These are phyloP conservation scores for Arxiozyma bovina DNA, from an alignment of 1,139 yeast genomes.

Conservation along the genomic window DNA sequence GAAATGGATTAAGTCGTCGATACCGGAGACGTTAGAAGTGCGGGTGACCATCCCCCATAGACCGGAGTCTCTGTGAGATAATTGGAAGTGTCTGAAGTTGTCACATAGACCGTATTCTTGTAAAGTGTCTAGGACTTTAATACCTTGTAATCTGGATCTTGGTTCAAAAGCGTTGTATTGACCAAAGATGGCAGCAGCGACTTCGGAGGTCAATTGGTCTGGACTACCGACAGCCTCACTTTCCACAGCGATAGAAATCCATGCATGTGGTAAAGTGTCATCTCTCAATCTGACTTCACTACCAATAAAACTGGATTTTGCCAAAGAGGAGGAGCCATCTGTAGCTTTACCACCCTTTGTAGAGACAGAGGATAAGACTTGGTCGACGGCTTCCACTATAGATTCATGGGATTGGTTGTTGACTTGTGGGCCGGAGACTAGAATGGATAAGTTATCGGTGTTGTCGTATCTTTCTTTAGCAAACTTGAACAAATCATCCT, in stretches of 20 bases:
- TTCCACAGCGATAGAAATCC: constrained; percentile 62
- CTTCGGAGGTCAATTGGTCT: constrained; percentile 59
- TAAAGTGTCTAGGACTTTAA: constrained; percentile 71
- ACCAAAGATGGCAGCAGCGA: constrained; percentile 67
- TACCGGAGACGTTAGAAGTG: constrained; percentile 46
- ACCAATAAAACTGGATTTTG: constrained; percentile 59
- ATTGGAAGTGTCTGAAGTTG: constrained; percentile 60
- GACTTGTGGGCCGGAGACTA: constrained; percentile 31
- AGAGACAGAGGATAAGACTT: constrained; percentile 31
- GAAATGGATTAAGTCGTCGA: constrained; percentile 74
- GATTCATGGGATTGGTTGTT: constrained; percentile 48
- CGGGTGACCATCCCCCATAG: constrained; percentile 74
- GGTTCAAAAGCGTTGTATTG: constrained; percentile 47
- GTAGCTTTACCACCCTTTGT: constrained; percentile 44
- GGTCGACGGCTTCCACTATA: constrained; percentile 48
- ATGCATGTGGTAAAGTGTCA: constrained; percentile 74
- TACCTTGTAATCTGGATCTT: constrained; percentile 59
- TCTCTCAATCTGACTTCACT: constrained; percentile 83
- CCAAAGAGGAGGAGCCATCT: constrained; percentile 39
- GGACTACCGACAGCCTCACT: constrained; percentile 60
- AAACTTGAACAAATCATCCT: constrained; percentile 50
- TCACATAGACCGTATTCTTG: constrained; percentile 68
- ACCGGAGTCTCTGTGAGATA: constrained; percentile 66
- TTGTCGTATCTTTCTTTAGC: constrained; percentile 43
- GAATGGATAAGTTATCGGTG: background rate